phyloP scores from a whole-genome alignment of 208 protist genomes.

The Acanthamoeba royreba region DNA sequence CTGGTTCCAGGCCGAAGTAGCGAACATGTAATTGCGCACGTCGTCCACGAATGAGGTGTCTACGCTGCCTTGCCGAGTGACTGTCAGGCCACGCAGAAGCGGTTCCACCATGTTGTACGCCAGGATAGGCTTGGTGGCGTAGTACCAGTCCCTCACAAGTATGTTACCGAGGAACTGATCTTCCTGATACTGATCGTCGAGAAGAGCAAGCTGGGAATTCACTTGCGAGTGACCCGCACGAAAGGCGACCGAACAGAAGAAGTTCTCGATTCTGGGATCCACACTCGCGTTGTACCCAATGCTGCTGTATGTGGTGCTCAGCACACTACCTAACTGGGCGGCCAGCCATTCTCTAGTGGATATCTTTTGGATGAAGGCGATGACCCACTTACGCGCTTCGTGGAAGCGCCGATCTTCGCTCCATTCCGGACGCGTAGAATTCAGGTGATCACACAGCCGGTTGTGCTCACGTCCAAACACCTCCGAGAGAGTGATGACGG shows the following conservation, averaged over 20 bases:
- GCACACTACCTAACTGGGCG: not conserved
- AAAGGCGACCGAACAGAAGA: conserved; percentile 61
- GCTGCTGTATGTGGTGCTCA: not conserved
- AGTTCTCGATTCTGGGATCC: conserved; percentile 42
- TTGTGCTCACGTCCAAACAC: conserved; percentile 10
- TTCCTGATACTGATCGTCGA: not conserved
- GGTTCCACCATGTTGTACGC: no score
- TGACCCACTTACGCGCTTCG: not conserved
- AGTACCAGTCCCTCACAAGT: conserved; percentile 12
- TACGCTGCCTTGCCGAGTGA: not conserved
- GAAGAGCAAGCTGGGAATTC: not conserved
- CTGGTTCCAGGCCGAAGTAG: not conserved
- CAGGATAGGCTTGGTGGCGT: no score
- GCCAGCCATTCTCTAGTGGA: conserved; percentile 8
- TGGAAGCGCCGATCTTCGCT: not conserved
- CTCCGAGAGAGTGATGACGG: no score
- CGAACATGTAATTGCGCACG: not conserved
- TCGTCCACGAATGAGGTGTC: no score
- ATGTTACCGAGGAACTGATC: not conserved
- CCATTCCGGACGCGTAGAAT: not conserved
- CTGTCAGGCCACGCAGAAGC: no score
- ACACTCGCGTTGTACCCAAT: conserved; percentile 55
- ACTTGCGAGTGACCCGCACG: conserved; percentile 68
- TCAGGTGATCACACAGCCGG: not conserved
- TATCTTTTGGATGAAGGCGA: conserved; percentile 28